phyloP scores from a whole-genome alignment of 352 stramenopile species.

The Aphanomyces stellatus region DNA sequence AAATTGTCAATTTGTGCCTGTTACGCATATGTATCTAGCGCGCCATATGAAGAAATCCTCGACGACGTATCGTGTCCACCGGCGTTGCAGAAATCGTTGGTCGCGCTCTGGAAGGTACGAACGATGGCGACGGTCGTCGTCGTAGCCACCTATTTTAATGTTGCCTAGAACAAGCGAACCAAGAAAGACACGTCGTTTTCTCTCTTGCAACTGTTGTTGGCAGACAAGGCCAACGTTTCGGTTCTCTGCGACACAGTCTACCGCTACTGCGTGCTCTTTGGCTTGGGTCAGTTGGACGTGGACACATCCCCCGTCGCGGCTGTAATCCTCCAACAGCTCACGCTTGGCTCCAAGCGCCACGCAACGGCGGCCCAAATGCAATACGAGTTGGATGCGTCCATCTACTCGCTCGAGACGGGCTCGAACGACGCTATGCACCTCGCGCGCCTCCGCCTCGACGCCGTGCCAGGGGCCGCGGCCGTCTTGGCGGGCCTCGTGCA shows the following conservation, averaged over 20 bases:
- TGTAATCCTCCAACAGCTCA: constrained; percentile 35
- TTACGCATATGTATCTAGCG: constrained; percentile 29
- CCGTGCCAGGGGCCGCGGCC: constrained; percentile 34
- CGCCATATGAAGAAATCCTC: constrained; percentile 97
- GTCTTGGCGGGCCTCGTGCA: constrained; percentile 45
- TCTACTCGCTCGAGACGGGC: constrained; percentile 43
- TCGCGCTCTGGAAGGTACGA: constrained; percentile 81
- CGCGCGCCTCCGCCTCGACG: constrained; percentile 39
- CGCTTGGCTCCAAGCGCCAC: constrained; percentile 18
- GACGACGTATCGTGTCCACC: constrained; percentile 87
- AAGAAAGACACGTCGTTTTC: constrained; percentile 67
- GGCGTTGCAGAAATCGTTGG: constrained; percentile 72
- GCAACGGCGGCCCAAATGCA: constrained; percentile 23
- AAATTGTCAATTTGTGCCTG: neutral
- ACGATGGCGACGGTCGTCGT: neutral
- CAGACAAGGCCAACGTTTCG: constrained; percentile 65
- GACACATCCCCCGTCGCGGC: constrained; percentile 31
- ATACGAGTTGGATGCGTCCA: constrained; percentile 35
- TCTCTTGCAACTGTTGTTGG: constrained; percentile 49
- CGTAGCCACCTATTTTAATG: too few species aligned
- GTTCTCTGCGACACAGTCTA: constrained; percentile 95
- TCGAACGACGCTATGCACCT: constrained; percentile 40
- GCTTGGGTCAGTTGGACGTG: constrained; percentile 49
- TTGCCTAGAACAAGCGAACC: too few species aligned
- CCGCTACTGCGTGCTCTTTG: constrained; percentile 94